These are phyloP conservation scores for Triangularia verruculosa DNA, from an alignment of 2,329 filamentous ascomycete species.

Conservation along the genomic window DNA sequence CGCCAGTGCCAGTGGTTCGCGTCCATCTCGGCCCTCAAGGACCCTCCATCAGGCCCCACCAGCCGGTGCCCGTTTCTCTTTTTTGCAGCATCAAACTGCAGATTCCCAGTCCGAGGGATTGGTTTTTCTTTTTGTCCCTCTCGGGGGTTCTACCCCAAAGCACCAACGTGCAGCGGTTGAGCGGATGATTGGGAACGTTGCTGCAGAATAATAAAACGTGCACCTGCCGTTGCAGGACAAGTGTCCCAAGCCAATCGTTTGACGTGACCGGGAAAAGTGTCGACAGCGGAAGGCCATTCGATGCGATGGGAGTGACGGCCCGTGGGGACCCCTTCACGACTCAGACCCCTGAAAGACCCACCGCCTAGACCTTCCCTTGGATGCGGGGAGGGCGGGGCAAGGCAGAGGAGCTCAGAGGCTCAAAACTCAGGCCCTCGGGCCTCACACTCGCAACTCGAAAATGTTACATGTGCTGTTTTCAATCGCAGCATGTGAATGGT, in stretches of 20 bases:
- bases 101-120: background rate
- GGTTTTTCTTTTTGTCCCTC: background rate
- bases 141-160: background rate
- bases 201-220: background rate
- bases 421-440: background rate
- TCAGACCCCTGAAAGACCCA: background rate
- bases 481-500: background rate
- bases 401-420: background rate
- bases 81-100: background rate
- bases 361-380: background rate
- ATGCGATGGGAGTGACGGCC: background rate
- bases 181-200: background rate
- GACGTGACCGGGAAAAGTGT: background rate
- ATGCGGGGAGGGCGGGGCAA: background rate
- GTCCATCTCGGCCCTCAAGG: background rate
- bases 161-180: background rate
- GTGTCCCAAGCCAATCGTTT: conserved; percentile 2
- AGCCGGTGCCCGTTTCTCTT: background rate
- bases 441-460: background rate
- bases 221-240: background rate
- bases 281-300: conserved; percentile 1
- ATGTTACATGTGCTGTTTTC: background rate
- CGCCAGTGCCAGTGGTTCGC: background rate
- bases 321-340: background rate
- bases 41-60: background rate